These are phyloP conservation scores for Penicillium egyptiacum DNA, from an alignment of 495 filamentous ascomycete species.

Conservation along the genomic window DNA sequence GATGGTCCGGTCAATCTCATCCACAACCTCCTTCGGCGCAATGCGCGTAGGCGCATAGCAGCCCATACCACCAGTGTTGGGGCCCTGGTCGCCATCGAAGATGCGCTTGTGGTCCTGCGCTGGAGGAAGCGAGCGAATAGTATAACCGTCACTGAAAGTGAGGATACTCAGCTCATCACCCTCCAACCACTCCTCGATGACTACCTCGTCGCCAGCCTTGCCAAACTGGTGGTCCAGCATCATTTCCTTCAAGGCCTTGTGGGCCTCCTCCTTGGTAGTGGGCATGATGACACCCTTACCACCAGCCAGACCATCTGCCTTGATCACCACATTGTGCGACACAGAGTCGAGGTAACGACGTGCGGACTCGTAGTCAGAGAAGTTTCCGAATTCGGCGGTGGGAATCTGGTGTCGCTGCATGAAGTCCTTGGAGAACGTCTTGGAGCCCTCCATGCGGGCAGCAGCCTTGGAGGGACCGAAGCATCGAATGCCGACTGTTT, in stretches of 20 bases:
- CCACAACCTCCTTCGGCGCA: slow-evolving; percentile 69
- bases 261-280: slow-evolving; percentile 74
- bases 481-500: slow-evolving; percentile 68
- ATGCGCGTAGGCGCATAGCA: slow-evolving; percentile 92
- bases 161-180: slow-evolving; percentile 92
- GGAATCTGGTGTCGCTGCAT: slow-evolving; percentile 91
- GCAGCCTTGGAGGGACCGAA: slow-evolving; percentile 88
- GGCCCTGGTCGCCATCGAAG: slow-evolving; percentile 84
- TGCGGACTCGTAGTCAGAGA: slow-evolving; percentile 77
- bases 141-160: slow-evolving; percentile 87
- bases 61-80: slow-evolving; percentile 98
- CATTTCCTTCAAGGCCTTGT: slow-evolving; percentile 77
- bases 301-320: slow-evolving; percentile 81
- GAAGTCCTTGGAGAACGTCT: slow-evolving; percentile 97
- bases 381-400: slow-evolving; percentile 87
- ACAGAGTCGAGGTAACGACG: slow-evolving; percentile 72
- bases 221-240: slow-evolving; percentile 91
- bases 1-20: slow-evolving; percentile 76
- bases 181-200: slow-evolving; percentile 92
- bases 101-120: slow-evolving; percentile 97
- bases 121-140: slow-evolving; percentile 78
- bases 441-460: slow-evolving; percentile 90
- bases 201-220: slow-evolving; percentile 82
- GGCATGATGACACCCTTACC: slow-evolving; percentile 94
- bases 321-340: slow-evolving; percentile 79